Conservation (phyloP, 345 rosid genomes). For the Ceriops decandra region DNA sequence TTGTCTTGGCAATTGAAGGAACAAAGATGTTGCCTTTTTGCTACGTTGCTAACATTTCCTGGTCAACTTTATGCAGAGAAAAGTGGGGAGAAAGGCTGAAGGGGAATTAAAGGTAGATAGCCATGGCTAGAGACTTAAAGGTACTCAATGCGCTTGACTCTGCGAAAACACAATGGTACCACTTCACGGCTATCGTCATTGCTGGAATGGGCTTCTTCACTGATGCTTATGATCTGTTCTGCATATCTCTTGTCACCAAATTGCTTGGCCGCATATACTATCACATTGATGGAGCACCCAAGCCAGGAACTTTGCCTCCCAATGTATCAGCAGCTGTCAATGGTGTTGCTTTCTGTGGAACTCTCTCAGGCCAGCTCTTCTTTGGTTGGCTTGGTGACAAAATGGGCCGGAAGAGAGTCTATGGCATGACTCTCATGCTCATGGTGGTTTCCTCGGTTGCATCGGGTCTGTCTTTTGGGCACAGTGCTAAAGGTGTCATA, state of each 20-base stretch:
- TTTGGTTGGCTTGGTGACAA: slow-evolving; percentile 11
- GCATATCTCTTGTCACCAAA: slow-evolving; percentile 9
- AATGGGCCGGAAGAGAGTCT: slow-evolving; percentile 4
- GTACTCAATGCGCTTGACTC: slow-evolving; percentile 12
- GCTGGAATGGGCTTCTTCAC: slow-evolving; percentile 14
- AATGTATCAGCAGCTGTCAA: slow-evolving; percentile 7
- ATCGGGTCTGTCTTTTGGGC: slow-evolving; percentile 6
- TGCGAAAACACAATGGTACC: slow-evolving; percentile 10
- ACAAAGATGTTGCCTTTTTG: too few relatives aligned
- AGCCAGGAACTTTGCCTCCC: slow-evolving; percentile 9
- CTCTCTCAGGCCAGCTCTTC: slow-evolving; percentile 9
- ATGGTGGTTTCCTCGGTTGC: slow-evolving; percentile 3
- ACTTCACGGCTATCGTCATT: slow-evolving; percentile 11
- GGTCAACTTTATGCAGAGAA: background rate
- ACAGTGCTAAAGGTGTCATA: slow-evolving; percentile 8
- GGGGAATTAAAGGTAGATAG: background rate
- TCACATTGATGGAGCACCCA: background rate
- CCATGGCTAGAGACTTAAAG: background rate
- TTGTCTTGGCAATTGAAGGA: too few relatives aligned
- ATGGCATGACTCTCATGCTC: background rate
- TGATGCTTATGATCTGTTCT: slow-evolving; percentile 12
- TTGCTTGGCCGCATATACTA: slow-evolving; percentile 11
- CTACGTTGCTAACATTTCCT: background rate
- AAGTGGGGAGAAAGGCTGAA: background rate
- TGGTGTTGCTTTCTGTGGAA: slow-evolving; percentile 12